phyloP scores from a whole-genome alignment of 140 eudicot species.

The Erigeron philadelphicus region DNA sequence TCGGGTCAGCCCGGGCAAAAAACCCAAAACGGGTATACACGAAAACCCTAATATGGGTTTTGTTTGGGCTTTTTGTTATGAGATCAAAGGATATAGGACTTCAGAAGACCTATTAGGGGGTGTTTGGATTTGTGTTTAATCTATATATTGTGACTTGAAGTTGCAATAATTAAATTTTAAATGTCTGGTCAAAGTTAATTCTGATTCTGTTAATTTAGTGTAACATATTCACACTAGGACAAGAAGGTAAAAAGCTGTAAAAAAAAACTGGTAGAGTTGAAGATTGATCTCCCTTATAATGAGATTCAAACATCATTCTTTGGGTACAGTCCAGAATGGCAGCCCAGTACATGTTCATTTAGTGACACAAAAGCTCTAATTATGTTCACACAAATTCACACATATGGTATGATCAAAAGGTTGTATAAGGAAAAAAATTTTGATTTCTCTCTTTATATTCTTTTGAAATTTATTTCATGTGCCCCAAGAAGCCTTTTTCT shows the following conservation, averaged over 20 bases:
- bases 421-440: not conserved
- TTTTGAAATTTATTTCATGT: not conserved
- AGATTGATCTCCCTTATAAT: not conserved
- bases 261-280: not conserved
- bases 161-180: not conserved
- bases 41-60: too few relatives aligned
- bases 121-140: not conserved
- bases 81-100: not conserved
- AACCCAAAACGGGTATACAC: too few relatives aligned
- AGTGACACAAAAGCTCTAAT: not conserved
- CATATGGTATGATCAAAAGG: not conserved
- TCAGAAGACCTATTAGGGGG: not conserved
- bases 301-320: not conserved
- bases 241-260: not conserved
- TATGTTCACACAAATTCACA: not conserved
- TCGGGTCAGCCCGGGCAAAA: too few relatives aligned
- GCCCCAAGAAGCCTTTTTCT: not conserved
- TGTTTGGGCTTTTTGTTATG: too few relatives aligned
- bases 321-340: not conserved
- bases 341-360: not conserved
- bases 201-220: not conserved
- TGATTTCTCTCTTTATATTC: slow-evolving; percentile 1
- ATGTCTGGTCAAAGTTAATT: not conserved
- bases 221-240: not conserved
- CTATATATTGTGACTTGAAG: slow-evolving; percentile 6